Evolutionary conservation across 257 asterid genomes (phyloP).

Genomic region (Ajuga chamaepitys): DNA sequence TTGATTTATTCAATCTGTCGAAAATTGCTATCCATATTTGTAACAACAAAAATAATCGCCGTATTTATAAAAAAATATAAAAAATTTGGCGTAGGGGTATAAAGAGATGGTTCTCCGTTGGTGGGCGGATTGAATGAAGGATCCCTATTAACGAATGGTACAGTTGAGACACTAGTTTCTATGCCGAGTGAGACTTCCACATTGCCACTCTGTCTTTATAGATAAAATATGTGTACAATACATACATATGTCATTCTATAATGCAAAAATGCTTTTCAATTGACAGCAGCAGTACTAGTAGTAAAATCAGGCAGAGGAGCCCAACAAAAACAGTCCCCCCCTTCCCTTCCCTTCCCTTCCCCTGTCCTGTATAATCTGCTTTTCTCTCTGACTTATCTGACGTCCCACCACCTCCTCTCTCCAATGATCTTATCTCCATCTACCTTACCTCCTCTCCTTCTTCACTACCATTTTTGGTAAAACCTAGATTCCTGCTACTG

Average conservation of each 20-base stretch:
- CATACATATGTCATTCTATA: background rate
- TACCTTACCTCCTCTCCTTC: background rate
- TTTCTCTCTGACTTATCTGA: conserved; percentile 49
- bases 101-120: conserved; percentile 4
- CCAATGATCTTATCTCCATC: conserved; percentile 69
- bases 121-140: conserved; percentile 19
- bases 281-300: conserved; percentile 1
- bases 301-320: conserved; percentile 15
- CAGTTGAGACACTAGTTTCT: background rate
- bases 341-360: too few species aligned
- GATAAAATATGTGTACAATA: background rate
- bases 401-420: conserved; percentile 44
- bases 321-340: conserved; percentile 33
- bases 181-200: conserved; percentile 17
- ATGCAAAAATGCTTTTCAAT: conserved; percentile 1
- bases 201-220: conserved; percentile 13
- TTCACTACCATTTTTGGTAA: conserved; percentile 46
- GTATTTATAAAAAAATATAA: background rate
- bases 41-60: background rate
- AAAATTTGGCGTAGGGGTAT: background rate
- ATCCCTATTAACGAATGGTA: background rate
- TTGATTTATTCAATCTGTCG: too few species aligned
- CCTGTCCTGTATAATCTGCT: conserved; percentile 27
- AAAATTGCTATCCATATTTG: too few species aligned
- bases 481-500: conserved; percentile 29